A percentile compares a stretch with the other conserved stretches of the same genome.
These are phyloP conservation scores for Lachnellula suecica DNA, from an alignment of 2,329 filamentous ascomycete species.

Conservation along the genomic window DNA sequence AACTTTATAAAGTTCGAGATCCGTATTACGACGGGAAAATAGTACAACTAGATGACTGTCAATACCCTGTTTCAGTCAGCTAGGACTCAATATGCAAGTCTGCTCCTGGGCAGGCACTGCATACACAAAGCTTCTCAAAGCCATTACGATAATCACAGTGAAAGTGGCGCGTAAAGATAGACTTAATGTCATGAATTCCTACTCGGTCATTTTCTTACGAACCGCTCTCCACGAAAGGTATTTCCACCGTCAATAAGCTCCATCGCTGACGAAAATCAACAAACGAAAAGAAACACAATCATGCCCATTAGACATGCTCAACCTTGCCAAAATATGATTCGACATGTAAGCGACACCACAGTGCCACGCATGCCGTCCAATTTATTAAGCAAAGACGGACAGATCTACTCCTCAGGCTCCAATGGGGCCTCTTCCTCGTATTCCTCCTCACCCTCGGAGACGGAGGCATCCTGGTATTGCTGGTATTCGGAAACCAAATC, in stretches of 20 bases:
- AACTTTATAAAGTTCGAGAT: too few relatives aligned
- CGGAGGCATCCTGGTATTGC: constrained; percentile 98
- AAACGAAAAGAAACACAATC: constrained; percentile 22
- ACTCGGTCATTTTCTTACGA: constrained; percentile 25
- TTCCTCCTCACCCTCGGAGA: constrained; percentile 97
- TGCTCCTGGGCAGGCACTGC: too few relatives aligned
- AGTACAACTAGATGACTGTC: too few relatives aligned
- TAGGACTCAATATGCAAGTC: too few relatives aligned
- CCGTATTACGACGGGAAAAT: too few relatives aligned
- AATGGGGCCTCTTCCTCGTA: constrained; percentile 75
- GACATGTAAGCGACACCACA: constrained; percentile 23
- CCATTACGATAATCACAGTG: too few relatives aligned
- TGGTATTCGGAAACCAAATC: constrained; percentile 99
- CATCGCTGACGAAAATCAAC: constrained; percentile 27
- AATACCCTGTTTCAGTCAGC: too few relatives aligned
- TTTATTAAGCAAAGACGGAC: constrained; percentile 16
- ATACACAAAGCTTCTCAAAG: too few relatives aligned
- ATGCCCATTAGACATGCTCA: constrained; percentile 23
- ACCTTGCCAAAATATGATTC: constrained; percentile 23
- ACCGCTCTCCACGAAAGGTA: constrained; percentile 23
- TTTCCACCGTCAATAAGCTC: constrained; percentile 23
- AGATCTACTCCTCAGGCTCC: constrained; percentile 61
- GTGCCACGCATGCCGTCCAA: constrained; percentile 17
- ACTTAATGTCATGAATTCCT: constrained; percentile 22
- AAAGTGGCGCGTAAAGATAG: too few relatives aligned